Percentiles rank a stretch among this genome's conserved stretches.
These are phyloP conservation scores for Metschnikowia anglica DNA, from an alignment of 805 yeast species.

Conservation along the genomic window DNA sequence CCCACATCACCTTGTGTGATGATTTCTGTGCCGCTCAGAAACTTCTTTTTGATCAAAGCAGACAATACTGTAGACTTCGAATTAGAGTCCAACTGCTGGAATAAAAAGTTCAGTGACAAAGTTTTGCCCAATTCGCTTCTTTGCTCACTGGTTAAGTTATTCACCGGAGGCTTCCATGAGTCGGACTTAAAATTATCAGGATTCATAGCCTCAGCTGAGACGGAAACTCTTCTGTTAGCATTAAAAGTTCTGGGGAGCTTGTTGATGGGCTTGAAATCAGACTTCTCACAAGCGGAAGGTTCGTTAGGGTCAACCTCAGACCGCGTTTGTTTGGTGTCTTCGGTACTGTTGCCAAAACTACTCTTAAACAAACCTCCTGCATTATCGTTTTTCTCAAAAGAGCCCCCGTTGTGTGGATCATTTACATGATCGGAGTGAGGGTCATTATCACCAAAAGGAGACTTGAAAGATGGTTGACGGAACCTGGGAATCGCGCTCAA, in stretches of 20 bases:
- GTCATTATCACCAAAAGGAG: slow-evolving; percentile 63
- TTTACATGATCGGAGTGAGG: slow-evolving; percentile 54
- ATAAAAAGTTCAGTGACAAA: slow-evolving; percentile 79
- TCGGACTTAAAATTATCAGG: slow-evolving; percentile 67
- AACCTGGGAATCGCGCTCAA: slow-evolving; percentile 25
- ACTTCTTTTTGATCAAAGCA: slow-evolving; percentile 76
- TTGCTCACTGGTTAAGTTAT: slow-evolving; percentile 62
- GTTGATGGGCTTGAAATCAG: slow-evolving; percentile 24
- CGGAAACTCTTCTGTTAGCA: slow-evolving; percentile 84
- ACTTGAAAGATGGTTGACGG: slow-evolving; percentile 52
- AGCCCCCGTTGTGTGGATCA: slow-evolving; percentile 24
- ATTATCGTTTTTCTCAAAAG: slow-evolving; percentile 7
- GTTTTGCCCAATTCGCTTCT: slow-evolving; percentile 64
- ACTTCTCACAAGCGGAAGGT: slow-evolving; percentile 1
- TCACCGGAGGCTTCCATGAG: slow-evolving; percentile 72
- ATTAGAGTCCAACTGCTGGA: slow-evolving; percentile 76
- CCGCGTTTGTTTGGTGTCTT: slow-evolving; percentile 10
- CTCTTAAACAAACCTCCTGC: slow-evolving; percentile 28
- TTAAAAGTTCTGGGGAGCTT: slow-evolving; percentile 62
- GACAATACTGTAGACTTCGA: slow-evolving; percentile 73
- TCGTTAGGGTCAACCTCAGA: slow-evolving; percentile 25
- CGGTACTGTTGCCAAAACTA: slow-evolving; percentile 23
- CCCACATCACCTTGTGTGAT: slow-evolving; percentile 94
- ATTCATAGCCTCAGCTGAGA: slow-evolving; percentile 83
- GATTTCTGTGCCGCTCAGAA: slow-evolving; percentile 58